A percentile compares a stretch with the other conserved stretches of the same genome.
These are phyloP conservation scores for Trametes meyenii DNA, from an alignment of 768 basidiomycete genomes.

Conservation along the genomic window DNA sequence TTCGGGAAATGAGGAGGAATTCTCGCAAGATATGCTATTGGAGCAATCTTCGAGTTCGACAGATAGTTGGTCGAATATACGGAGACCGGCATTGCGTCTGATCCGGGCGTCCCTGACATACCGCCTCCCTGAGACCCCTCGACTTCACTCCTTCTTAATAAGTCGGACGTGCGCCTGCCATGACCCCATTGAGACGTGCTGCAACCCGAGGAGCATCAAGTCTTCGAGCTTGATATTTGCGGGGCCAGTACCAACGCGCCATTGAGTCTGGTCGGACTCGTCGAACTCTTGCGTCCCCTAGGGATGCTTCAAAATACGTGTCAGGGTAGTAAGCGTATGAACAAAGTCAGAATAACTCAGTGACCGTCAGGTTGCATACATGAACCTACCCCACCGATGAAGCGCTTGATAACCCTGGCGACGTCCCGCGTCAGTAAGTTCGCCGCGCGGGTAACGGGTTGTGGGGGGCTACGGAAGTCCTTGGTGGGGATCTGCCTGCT, in stretches of 20 bases:
- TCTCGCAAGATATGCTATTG: too few relatives aligned
- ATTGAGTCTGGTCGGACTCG: too few relatives aligned
- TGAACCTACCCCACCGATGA: slow-evolving; percentile 49
- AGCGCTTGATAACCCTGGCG: slow-evolving; percentile 73
- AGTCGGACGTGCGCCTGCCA: slow-evolving; percentile 82
- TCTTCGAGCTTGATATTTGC: slow-evolving; percentile 59
- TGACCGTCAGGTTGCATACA: not conserved
- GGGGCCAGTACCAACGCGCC: slow-evolving; percentile 59
- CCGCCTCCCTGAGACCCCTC: too few relatives aligned
- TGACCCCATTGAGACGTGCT: slow-evolving; percentile 81
- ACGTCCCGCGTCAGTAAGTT: slow-evolving; percentile 83
- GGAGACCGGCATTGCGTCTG: too few relatives aligned
- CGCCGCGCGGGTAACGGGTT: slow-evolving; percentile 70
- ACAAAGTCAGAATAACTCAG: too few relatives aligned
- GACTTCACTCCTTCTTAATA: not conserved
- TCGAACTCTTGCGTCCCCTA: too few relatives aligned
- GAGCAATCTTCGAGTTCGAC: too few relatives aligned
- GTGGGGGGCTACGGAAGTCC: slow-evolving; percentile 78
- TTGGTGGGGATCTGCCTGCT: slow-evolving; percentile 82
- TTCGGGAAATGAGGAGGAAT: too few relatives aligned
- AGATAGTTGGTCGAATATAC: too few relatives aligned
- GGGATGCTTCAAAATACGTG: too few relatives aligned
- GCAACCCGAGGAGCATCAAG: slow-evolving; percentile 73
- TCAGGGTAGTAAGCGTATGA: too few relatives aligned
- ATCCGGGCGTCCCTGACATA: too few relatives aligned